Base-by-base conservation (phyloP, 2,329 filamentous ascomycete genomes). In the Pezizomycotina sp. region DNA sequence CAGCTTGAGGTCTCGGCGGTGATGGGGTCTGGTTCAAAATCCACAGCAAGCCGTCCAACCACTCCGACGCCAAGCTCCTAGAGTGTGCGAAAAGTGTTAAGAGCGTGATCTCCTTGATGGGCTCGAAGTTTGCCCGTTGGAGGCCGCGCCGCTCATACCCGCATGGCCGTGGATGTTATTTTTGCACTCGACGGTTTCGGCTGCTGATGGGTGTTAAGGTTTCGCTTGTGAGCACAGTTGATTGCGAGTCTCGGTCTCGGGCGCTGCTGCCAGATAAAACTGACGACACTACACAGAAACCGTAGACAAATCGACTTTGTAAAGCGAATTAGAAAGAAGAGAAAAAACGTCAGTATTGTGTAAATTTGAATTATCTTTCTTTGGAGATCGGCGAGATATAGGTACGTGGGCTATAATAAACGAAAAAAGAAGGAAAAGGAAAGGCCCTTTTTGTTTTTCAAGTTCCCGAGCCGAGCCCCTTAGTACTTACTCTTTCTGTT, bases 31-130 rank as follows among this genome's bases (percentile, higher is more conserved):
- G 89, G 53, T 91, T 83, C 15, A 98, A 66, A 36, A 98, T 65
- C 83, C 98, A 92, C 38, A 95, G 66, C 47, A 98, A 61, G 1
- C 89, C 89, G 55, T 98, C 89, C 4, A 98, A 66, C 89, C 89
- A 98, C 59, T 98, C 89, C 1, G 83, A 91, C 6, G 89, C 89
- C 30, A 89, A 62, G 47, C 73, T 80, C 54, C 89, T 77, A 40
- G 73, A 79, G 41, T 73, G 63, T 4, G 86, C 84, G 56, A 82
- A 74, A 34, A 98, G 65, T n/a, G 76, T 80, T 35, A 98, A 64
- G 14, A 95, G 68, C 1, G 79, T 66, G 32, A 71, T 63, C 56
- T 95, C 89, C 48, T 69, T 68, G 47, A 46, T 23, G 43, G 49
- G 24, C 41, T 49, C 53, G 59, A 22, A 53, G 45, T 45, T 18